Conservation (phyloP, 164 flowering plant species). For the grape (Vitis vinifera) region ASM3070453v1 NC_081820.1:16388001-16388500, state of each 20-base stretch:
- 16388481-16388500: constrained; percentile 26
- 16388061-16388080: constrained; percentile 75
- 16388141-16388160: background rate
- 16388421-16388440: constrained; percentile 59
- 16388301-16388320: too few relatives aligned
- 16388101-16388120: constrained; percentile 78
- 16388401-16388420: constrained; percentile 50
- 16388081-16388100: constrained; percentile 88
- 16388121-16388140: background rate
- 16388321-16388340: constrained; percentile 3
- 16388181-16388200: background rate
- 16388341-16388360: constrained; percentile 41
- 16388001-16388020: background rate
- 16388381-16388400: constrained; percentile 48
- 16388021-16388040: background rate
- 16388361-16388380: constrained; percentile 53
- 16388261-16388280: too few relatives aligned
- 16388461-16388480: constrained; percentile 51
- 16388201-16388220: background rate
- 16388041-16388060: constrained; percentile 3
- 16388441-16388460: constrained; percentile 66
- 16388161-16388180: too few relatives aligned
- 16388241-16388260: background rate
- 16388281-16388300: too few relatives aligned
- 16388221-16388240: background rate